Percentiles rank a stretch among this genome's conserved stretches.
Evolutionary conservation across 2,329 filamentous ascomycete species (phyloP).

Genomic region (Xylaria sp.): DNA sequence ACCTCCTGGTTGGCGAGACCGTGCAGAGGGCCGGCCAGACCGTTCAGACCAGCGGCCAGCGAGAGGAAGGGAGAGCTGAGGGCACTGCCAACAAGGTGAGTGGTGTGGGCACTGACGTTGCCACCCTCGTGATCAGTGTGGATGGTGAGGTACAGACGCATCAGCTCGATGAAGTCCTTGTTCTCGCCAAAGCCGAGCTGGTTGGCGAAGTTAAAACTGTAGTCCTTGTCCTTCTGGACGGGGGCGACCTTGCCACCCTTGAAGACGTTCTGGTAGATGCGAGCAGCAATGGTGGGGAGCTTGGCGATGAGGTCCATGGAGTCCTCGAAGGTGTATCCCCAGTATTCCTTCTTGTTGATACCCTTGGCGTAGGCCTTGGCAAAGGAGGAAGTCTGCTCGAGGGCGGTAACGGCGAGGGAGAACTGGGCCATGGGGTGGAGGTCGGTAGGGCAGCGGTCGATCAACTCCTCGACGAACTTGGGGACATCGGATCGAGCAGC

Average conservation of each 20-base stretch:
- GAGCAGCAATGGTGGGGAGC: slow-evolving; percentile 95
- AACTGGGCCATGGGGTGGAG: slow-evolving; percentile 99
- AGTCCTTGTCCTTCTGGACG: slow-evolving; percentile 99
- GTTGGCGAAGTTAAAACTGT: slow-evolving; percentile 99
- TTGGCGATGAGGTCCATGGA: slow-evolving; percentile 99
- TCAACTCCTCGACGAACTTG: slow-evolving; percentile 99
- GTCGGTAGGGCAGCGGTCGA: slow-evolving; percentile 98
- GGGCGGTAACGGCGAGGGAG: slow-evolving; percentile 95
- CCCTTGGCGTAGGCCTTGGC: slow-evolving; percentile 99
- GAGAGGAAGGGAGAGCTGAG: slow-evolving; percentile 98
- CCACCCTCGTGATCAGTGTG: slow-evolving; percentile 99
- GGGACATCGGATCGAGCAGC: slow-evolving; percentile 95
- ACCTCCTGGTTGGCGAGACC: slow-evolving; percentile 99
- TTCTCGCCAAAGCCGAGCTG: slow-evolving; percentile 97
- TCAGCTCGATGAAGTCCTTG: slow-evolving; percentile 95
- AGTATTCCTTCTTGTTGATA: slow-evolving; percentile 99
- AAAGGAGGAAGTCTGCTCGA: slow-evolving; percentile 98
- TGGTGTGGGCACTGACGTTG: slow-evolving; percentile 98
- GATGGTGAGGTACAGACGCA: slow-evolving; percentile 99
- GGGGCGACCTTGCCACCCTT: slow-evolving; percentile 98
- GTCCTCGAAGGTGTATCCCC: slow-evolving; percentile 99
- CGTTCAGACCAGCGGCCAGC: slow-evolving; percentile 94
- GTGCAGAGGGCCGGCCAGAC: slow-evolving; percentile 97
- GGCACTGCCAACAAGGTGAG: slow-evolving; percentile 95
- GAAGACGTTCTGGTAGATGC: slow-evolving; percentile 99